Conservation (phyloP, 2,329 filamentous ascomycete species). For the Ascochyta fabae region DNA sequence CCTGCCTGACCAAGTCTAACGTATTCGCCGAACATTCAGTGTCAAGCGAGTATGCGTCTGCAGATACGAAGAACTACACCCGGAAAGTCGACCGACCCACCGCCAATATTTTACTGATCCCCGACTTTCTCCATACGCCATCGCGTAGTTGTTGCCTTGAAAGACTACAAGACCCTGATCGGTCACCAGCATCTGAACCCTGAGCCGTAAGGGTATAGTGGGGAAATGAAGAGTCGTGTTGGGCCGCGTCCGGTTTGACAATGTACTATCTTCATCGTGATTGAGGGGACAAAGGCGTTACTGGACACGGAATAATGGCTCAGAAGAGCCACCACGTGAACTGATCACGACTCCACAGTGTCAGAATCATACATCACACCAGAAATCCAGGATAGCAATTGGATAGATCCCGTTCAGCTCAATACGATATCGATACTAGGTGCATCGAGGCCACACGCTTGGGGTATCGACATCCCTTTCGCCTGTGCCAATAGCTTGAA, state of each 20-base stretch:
- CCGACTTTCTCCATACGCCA: background rate
- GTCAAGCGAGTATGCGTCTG: background rate
- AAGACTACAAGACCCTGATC: background rate
- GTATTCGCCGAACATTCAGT: background rate
- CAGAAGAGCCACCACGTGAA: conserved; percentile 6
- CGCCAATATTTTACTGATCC: conserved; percentile 2
- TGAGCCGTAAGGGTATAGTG: background rate
- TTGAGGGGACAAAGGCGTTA: background rate
- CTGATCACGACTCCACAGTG: background rate
- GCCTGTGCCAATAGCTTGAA: background rate
- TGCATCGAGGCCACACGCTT: background rate
- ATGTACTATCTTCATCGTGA: background rate
- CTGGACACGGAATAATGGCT: background rate
- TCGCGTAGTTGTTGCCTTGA: background rate
- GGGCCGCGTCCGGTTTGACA: background rate
- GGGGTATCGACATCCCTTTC: background rate
- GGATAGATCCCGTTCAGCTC: background rate
- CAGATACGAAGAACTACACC: conserved; percentile 5
- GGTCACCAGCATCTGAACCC: background rate
- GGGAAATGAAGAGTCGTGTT: background rate
- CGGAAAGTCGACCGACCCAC: conserved; percentile 6
- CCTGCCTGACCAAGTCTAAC: conserved; percentile 7
- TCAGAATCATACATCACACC: background rate
- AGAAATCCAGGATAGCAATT: conserved; percentile 1
- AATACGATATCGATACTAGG: background rate